Evolutionary conservation across 306 rosid genomes (phyloP), one percentile per base, ranked within the genome.

Genomic region (Prosopis cineraria): DNA sequence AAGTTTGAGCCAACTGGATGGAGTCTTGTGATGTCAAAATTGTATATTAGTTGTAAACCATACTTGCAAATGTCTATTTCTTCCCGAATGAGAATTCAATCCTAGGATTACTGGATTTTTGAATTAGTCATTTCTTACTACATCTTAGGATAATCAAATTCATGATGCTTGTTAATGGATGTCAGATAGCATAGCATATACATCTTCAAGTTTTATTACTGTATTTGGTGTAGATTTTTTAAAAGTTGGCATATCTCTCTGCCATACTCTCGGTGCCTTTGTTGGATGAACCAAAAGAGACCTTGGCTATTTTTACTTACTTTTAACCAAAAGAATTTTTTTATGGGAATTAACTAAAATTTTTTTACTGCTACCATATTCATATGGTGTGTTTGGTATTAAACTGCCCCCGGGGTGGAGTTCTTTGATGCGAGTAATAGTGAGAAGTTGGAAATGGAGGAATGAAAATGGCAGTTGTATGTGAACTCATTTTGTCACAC

Each of bases 161-260:
- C 33, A 53, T 81, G 37, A 37, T 68, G 47, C 19, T 68, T n/a
- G 70, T 33, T 24, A 74, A 80, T 31, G 74, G 30, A 41, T 66
- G 75, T 36, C 14, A 22, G n/a, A n/a, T n/a, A n/a, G 75, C n/a
- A 30, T 68, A 33, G 33, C 30, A 39, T 60, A 50, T 25, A 30
- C n/a, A 62, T 44, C n/a, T n/a, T n/a, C 44, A 20, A 39, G 43
- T 65, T 66, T 73, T 41, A 52, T 4, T 66, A 62, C 53, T 16
- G 48, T 10, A 30, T 36, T 40, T 20, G 62, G 10, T 40, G 20
- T 64, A 39, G 30, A 37, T 52, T 52, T 33, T 39, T 77, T 34
- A 19, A 16, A 53, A 52, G 59, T 68, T 56, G 56, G 31, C 72
- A 39, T 29, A 70, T 56, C 25, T 56, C 19, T 56, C 64, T 55